These are phyloP conservation scores for Pseudonectria foliicola DNA, from an alignment of 2,329 filamentous ascomycete species.

Conservation along the genomic window DNA sequence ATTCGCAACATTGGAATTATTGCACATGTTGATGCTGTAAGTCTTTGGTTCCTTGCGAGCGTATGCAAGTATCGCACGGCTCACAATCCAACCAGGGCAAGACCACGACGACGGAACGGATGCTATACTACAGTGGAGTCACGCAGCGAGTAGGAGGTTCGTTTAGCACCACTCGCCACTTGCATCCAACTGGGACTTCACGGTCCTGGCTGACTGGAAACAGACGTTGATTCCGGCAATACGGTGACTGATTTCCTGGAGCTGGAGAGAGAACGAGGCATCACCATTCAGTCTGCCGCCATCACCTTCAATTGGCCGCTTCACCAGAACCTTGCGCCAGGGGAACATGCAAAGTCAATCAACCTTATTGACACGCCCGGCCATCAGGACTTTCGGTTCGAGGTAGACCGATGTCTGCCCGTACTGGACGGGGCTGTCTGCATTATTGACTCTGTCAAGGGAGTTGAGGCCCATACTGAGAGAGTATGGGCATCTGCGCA, in stretches of 20 bases:
- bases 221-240: slow-evolving; percentile 90
- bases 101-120: slow-evolving; percentile 96
- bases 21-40: slow-evolving; percentile 87
- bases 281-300: slow-evolving; percentile 95
- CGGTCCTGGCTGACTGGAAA: slow-evolving; percentile 3
- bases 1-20: slow-evolving; percentile 98
- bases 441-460: slow-evolving; percentile 85
- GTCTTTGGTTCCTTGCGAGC: slow-evolving; percentile 15
- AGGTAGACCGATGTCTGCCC: slow-evolving; percentile 83
- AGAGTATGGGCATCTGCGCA: slow-evolving; percentile 91
- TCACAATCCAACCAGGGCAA: slow-evolving; percentile 55
- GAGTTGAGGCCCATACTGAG: slow-evolving; percentile 94
- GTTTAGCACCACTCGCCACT: slow-evolving; percentile 14
- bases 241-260: slow-evolving; percentile 97
- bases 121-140: slow-evolving; percentile 94
- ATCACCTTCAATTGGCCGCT: slow-evolving; percentile 94
- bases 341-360: slow-evolving; percentile 55
- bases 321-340: slow-evolving; percentile 32
- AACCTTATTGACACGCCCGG: slow-evolving; percentile 95
- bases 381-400: slow-evolving; percentile 95
- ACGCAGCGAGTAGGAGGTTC: slow-evolving; percentile 73
- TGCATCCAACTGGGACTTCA: not conserved
- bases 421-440: slow-evolving; percentile 89
- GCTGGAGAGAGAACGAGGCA: slow-evolving; percentile 82
- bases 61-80: not conserved